Conservation (phyloP, 1,284 basidiomycete genomes). For the Leccinum insigne region DNA sequence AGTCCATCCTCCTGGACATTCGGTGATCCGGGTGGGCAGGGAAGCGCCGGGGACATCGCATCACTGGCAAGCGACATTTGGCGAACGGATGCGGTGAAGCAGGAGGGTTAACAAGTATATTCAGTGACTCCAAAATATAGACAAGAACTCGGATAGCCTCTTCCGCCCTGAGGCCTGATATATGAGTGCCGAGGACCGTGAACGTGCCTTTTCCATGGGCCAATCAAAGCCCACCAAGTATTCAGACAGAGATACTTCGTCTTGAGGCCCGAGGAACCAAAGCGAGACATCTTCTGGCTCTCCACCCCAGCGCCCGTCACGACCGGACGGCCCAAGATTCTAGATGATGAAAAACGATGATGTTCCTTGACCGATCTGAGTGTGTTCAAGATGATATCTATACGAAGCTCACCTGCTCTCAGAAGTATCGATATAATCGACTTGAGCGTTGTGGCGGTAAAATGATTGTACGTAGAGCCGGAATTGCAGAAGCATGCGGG, state of each 20-base stretch:
- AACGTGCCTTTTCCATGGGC: not conserved
- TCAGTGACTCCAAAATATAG: conserved; percentile 3
- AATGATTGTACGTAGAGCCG: not conserved
- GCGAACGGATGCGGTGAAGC: not conserved
- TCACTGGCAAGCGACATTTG: conserved; percentile 7
- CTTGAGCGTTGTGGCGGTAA: not conserved
- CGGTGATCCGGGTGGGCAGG: not conserved
- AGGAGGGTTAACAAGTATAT: conserved; percentile 9
- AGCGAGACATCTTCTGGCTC: not conserved
- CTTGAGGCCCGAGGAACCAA: not conserved
- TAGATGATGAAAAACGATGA: not conserved
- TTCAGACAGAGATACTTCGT: not conserved
- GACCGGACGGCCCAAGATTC: not conserved
- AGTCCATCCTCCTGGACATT: not conserved
- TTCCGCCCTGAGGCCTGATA: not conserved
- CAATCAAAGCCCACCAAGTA: not conserved
- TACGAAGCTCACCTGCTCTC: not conserved
- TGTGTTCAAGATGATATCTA: not conserved
- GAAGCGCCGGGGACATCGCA: conserved; percentile 22
- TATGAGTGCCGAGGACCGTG: conserved; percentile 2
- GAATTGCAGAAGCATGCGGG: not conserved
- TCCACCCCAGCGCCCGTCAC: not conserved
- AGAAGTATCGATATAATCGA: not conserved
- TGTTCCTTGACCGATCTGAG: not conserved
- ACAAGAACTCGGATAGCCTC: not conserved